A percentile compares a stretch with the other conserved stretches of the same genome.
Conservation (phyloP, 768 basidiomycete genomes). For the Mrakia hoshinonis region DNA sequence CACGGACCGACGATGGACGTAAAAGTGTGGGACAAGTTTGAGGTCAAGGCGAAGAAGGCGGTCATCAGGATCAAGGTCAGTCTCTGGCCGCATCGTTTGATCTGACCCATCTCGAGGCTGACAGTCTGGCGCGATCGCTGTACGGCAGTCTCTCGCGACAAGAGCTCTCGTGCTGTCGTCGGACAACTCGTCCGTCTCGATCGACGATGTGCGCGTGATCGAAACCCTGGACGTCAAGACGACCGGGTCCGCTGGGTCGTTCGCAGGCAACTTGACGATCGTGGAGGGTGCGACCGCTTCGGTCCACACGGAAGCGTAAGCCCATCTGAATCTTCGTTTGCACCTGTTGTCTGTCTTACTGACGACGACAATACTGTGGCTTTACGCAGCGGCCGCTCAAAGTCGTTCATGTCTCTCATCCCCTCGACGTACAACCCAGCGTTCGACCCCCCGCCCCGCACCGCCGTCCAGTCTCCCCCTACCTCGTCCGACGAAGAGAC, state of each 20-base stretch:
- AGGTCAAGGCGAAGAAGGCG: conserved; percentile 2
- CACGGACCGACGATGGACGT: not conserved
- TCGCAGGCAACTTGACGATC: not conserved
- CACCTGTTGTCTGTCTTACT: not conserved
- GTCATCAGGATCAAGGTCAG: conserved; percentile 2
- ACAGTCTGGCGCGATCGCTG: not conserved
- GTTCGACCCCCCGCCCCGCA: not conserved
- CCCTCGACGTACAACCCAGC: not conserved
- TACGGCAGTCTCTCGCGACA: not conserved
- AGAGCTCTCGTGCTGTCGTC: not conserved
- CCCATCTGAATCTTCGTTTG: not conserved
- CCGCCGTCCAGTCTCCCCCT: not conserved
- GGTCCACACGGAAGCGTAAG: not conserved
- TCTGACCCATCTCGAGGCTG: not conserved
- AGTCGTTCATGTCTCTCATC: conserved; percentile 4
- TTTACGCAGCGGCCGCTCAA: not conserved
- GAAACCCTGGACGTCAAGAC: not conserved
- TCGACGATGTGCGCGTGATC: not conserved
- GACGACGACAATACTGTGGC: not conserved
- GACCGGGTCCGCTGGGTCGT: not conserved
- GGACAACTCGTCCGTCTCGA: not conserved
- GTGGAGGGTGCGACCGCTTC: not conserved
- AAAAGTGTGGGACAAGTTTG: not conserved
- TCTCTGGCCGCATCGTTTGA: not conserved
- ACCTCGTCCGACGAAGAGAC: not conserved